phyloP scores from a whole-genome alignment of 106 monocot species.

The Triglochin maritima region DNA sequence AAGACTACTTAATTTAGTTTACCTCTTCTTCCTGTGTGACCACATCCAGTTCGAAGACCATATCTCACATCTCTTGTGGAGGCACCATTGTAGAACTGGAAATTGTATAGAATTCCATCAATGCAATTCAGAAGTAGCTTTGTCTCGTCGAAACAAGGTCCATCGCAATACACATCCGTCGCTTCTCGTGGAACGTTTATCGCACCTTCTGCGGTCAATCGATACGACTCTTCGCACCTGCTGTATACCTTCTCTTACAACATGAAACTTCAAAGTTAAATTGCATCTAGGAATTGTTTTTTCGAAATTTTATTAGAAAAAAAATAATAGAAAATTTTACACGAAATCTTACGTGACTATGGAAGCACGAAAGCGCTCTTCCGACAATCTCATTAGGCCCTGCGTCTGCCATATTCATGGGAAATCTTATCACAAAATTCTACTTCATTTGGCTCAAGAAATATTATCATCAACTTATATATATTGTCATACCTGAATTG shows the following conservation, averaged over 20 bases:
- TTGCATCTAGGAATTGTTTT: not conserved
- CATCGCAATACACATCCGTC: slow-evolving; percentile 56
- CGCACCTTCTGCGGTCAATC: slow-evolving; percentile 38
- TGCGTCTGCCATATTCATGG: slow-evolving; percentile 15
- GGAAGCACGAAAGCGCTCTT: slow-evolving; percentile 56
- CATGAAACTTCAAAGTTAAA: not conserved
- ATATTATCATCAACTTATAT: not conserved
- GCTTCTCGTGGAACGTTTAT: slow-evolving; percentile 35
- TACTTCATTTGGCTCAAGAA: not conserved
- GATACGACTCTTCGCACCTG: slow-evolving; percentile 48
- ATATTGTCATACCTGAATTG: slow-evolving; percentile 25
- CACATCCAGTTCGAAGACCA: slow-evolving; percentile 46
- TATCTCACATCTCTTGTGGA: slow-evolving; percentile 32
- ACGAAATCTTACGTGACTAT: slow-evolving; percentile 33
- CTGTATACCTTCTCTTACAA: slow-evolving; percentile 30
- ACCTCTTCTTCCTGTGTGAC: slow-evolving; percentile 40
- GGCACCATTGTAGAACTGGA: slow-evolving; percentile 77
- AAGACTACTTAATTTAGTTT: not conserved
- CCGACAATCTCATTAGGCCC: slow-evolving; percentile 33
- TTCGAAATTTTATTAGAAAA: not conserved
- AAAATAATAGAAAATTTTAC: not conserved
- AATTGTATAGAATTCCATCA: slow-evolving; percentile 39
- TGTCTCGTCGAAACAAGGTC: slow-evolving; percentile 74
- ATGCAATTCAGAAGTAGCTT: slow-evolving; percentile 69
- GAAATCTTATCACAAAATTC: not conserved